A percentile compares a stretch with the other conserved stretches of the same genome.
phyloP scores from a whole-genome alignment of 225 moss, liverwort and hornwort genomes.

The Straminergon stramineum region DNA sequence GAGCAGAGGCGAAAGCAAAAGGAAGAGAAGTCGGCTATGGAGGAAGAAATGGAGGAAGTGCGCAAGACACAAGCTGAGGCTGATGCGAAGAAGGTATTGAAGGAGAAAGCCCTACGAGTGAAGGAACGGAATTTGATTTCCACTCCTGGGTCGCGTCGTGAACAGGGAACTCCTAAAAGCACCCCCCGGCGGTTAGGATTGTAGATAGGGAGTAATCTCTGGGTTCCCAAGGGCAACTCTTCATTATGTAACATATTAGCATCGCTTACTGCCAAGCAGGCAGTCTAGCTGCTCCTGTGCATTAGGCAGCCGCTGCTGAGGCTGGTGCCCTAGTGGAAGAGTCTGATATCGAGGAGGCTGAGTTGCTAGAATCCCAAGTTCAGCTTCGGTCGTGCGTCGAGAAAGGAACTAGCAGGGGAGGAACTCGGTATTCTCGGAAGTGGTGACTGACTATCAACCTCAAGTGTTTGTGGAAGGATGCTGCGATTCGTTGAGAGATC shows the following conservation, averaged over 20 bases:
- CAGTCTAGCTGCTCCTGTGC: background rate
- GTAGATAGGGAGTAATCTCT: background rate
- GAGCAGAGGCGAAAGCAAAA: slow-evolving; percentile 83
- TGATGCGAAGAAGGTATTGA: slow-evolving; percentile 42
- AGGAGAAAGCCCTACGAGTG: slow-evolving; percentile 55
- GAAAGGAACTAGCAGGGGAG: background rate
- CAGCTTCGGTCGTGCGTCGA: background rate
- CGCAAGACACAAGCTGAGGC: slow-evolving; percentile 62
- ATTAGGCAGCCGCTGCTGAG: background rate
- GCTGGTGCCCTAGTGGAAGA: background rate
- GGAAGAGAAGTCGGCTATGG: slow-evolving; percentile 95
- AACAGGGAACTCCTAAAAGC: slow-evolving; percentile 30
- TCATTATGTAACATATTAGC: background rate
- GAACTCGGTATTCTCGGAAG: background rate
- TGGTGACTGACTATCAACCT: background rate
- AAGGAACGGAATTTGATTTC: slow-evolving; percentile 67
- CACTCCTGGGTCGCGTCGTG: slow-evolving; percentile 60
- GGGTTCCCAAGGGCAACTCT: background rate
- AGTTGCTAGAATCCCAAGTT: background rate
- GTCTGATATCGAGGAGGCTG: background rate
- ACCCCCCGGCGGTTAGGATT: slow-evolving; percentile 59
- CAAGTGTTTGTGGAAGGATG: background rate
- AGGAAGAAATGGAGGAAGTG: slow-evolving; percentile 95
- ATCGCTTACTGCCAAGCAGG: background rate
- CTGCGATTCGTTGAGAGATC: background rate